These are phyloP conservation scores for Neltuma alba DNA, from an alignment of 306 rosid genomes.

Conservation along the genomic window DNA sequence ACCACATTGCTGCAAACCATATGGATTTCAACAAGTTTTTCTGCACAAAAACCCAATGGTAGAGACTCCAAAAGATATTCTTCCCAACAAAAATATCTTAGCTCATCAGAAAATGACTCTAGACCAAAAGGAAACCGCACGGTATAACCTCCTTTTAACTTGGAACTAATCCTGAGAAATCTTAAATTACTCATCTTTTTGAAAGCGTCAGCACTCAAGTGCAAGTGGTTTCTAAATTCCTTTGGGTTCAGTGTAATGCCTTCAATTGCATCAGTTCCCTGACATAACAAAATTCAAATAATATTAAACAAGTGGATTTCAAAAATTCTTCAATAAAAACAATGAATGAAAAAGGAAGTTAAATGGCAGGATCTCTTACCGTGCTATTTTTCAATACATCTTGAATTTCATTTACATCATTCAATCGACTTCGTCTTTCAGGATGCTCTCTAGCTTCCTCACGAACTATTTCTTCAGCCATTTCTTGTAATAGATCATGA, in stretches of 20 bases:
- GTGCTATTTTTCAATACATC: no score
- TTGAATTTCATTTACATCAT: not conserved
- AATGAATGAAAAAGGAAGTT: not conserved
- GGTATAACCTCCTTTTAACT: no score
- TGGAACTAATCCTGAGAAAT: no score
- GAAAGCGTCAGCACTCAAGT: no score
- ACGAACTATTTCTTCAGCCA: not conserved
- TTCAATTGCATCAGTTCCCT: not conserved
- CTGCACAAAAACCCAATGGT: not conserved
- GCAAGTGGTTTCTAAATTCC: no score
- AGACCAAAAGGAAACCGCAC: not conserved
- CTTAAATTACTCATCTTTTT: no score
- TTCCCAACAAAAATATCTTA: not conserved
- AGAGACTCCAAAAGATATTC: not conserved
- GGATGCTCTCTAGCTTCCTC: no score
- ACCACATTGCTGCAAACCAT: accelerated
- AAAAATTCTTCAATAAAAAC: not conserved
- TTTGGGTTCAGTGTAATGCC: no score
- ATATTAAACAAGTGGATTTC: not conserved
- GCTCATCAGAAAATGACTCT: not conserved
- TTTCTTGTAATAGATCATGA: not conserved
- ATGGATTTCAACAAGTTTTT: not conserved
- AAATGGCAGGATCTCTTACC: not conserved
- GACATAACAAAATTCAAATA: not conserved
- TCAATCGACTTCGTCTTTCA: not conserved